These are phyloP conservation scores for Ophiosphaerella korrae DNA, from an alignment of 2,329 filamentous ascomycete species.

Conservation along the genomic window DNA sequence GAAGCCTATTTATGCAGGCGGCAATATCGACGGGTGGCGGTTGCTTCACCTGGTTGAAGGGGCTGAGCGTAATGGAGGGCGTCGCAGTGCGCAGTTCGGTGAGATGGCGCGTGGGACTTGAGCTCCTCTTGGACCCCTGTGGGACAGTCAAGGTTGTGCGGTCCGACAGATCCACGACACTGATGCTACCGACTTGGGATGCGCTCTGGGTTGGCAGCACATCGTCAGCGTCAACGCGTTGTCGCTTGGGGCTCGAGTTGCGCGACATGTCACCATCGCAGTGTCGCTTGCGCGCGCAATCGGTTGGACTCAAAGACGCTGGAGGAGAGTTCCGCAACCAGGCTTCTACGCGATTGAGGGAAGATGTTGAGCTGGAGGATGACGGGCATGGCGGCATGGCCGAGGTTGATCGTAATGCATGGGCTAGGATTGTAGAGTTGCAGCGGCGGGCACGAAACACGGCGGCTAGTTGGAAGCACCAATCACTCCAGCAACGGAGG, in stretches of 20 bases:
- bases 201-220: constrained; percentile 11
- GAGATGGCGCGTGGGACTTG: constrained; percentile 9
- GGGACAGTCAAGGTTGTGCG: constrained; percentile 6
- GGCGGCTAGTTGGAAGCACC: no score
- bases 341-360: no score
- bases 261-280: constrained; percentile 4
- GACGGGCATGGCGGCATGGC: no score
- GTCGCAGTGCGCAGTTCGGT: constrained; percentile 9
- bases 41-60: constrained; percentile 7
- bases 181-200: constrained; percentile 7
- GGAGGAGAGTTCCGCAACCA: no score
- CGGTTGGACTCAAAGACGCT: no score
- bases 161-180: constrained; percentile 8
- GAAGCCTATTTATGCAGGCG: neutral
- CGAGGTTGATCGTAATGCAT: no score
- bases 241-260: constrained; percentile 14
- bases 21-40: constrained; percentile 1
- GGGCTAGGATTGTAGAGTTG: no score
- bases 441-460: no score
- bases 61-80: constrained; percentile 10
- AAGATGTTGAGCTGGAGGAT: no score
- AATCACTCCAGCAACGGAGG: no score
- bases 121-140: constrained; percentile 4
- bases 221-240: constrained; percentile 9
- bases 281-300: neutral